Percentiles rank a stretch among this genome's conserved stretches.
Conservation (phyloP, 208 protist species). For the Crithidia bombi region DNA sequence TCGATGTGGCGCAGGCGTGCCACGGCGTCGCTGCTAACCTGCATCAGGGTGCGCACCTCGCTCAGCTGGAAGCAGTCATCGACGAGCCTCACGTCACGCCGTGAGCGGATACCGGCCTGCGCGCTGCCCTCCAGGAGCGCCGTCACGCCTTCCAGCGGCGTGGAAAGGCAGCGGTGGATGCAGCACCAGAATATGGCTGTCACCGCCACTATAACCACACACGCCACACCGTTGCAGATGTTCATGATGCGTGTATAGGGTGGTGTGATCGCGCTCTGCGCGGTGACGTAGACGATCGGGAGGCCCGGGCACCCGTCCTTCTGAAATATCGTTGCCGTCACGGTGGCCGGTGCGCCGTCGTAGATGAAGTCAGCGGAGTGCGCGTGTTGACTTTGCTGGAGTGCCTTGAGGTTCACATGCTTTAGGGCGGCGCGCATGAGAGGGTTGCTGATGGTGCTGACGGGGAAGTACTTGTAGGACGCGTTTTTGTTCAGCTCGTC, state of each 20-base stretch:
- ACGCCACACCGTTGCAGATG: conserved; percentile 1
- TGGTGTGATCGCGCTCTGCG: background rate
- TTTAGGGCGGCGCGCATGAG: conserved; percentile 41
- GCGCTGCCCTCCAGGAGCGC: background rate
- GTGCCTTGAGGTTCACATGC: conserved; percentile 27
- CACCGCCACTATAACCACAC: background rate
- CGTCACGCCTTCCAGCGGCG: conserved; percentile 10
- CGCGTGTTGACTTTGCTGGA: background rate
- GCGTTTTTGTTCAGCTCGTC: too few relatives aligned
- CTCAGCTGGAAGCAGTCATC: background rate
- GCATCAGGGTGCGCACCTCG: conserved; percentile 4
- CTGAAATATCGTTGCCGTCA: background rate
- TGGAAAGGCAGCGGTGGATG: background rate
- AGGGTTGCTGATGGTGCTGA: conserved; percentile 17
- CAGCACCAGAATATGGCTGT: background rate
- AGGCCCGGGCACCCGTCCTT: background rate
- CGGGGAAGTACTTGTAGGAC: background rate
- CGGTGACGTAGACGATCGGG: conserved; percentile 12
- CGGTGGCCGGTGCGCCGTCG: conserved; percentile 2
- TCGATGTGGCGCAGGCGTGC: conserved; percentile 24
- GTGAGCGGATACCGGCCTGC: background rate
- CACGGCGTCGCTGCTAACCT: conserved; percentile 22
- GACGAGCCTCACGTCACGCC: background rate
- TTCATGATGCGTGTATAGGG: conserved; percentile 1
- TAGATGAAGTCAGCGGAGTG: conserved; percentile 12